Conservation (phyloP, 805 yeast species). For the Kodamaea hsintzibuensis region DNA sequence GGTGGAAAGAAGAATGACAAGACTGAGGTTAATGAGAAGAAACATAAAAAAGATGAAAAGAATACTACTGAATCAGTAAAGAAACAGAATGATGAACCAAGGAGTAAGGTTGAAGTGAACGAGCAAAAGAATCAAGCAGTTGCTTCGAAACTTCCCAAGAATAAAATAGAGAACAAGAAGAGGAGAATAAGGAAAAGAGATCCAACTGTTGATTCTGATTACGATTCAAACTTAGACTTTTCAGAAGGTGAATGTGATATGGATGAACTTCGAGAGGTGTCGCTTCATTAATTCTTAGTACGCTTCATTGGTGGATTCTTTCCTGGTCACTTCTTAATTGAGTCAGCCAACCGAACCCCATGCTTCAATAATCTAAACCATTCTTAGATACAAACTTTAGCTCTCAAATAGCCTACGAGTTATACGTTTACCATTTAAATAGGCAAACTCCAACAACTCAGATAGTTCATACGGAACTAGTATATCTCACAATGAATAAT, state of each 20-base stretch:
- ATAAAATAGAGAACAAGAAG: background rate
- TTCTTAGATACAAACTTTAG: too few relatives aligned
- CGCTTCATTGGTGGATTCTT: too few relatives aligned
- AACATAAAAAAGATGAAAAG: background rate
- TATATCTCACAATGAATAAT: too few relatives aligned
- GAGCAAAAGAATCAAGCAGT: background rate
- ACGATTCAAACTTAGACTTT: conserved; percentile 26
- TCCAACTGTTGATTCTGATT: conserved; percentile 24
- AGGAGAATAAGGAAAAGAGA: conserved; percentile 13
- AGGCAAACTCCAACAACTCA: too few relatives aligned
- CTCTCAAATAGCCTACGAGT: too few relatives aligned
- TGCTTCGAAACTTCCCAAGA: background rate
- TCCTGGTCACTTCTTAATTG: too few relatives aligned
- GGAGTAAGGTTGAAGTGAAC: background rate
- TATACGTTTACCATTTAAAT: too few relatives aligned
- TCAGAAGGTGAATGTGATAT: conserved; percentile 18
- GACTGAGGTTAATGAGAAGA: too few relatives aligned
- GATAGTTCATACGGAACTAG: too few relatives aligned
- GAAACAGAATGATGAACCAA: conserved; percentile 6
- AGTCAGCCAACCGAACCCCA: too few relatives aligned
- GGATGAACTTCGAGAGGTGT: background rate
- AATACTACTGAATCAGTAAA: conserved; percentile 5
- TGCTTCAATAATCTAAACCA: too few relatives aligned
- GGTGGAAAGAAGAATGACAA: conserved; percentile 7
- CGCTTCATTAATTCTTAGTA: background rate